A percentile compares a stretch with the other conserved stretches of the same genome.
phyloP scores from a whole-genome alignment of 2,329 filamentous ascomycete species.

The Phialophora chinensis region DNA sequence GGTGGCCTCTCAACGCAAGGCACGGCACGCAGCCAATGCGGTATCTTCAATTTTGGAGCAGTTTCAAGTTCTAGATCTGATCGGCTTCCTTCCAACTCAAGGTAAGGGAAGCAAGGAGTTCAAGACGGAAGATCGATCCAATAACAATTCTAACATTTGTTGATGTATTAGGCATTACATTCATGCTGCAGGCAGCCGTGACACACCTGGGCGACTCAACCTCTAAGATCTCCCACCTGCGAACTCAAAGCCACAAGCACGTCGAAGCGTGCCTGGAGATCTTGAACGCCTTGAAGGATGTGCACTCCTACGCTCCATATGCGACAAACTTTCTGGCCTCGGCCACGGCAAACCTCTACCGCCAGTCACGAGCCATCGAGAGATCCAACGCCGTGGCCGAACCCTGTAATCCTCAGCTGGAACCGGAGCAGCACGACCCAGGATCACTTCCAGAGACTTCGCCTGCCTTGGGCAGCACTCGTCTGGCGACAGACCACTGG shows the following conservation, averaged over 20 bases:
- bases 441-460: no score
- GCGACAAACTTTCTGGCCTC: conserved; percentile 16
- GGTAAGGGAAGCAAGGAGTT: neutral
- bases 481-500: no score
- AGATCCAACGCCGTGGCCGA: neutral
- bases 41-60: conserved; percentile 17
- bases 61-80: conserved; percentile 19
- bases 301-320: conserved; percentile 19
- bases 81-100: conserved; percentile 20
- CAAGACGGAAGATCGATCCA: neutral
- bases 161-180: neutral
- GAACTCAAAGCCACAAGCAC: conserved; percentile 7
- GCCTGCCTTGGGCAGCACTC: no score
- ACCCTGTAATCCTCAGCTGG: no score
- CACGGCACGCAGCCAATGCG: conserved; percentile 20
- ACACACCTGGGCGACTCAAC: conserved; percentile 18
- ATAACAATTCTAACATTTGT: conserved; percentile 13
- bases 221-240: neutral
- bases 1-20: conserved; percentile 19
- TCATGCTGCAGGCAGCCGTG: neutral
- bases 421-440: no score
- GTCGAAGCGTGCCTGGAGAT: conserved; percentile 19
- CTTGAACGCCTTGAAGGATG: conserved; percentile 12
- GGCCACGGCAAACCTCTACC: conserved; percentile 20
- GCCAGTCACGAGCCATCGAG: neutral